These are phyloP conservation scores for Starmera quercuum DNA, from an alignment of 805 yeast genomes.

Conservation along the genomic window DNA sequence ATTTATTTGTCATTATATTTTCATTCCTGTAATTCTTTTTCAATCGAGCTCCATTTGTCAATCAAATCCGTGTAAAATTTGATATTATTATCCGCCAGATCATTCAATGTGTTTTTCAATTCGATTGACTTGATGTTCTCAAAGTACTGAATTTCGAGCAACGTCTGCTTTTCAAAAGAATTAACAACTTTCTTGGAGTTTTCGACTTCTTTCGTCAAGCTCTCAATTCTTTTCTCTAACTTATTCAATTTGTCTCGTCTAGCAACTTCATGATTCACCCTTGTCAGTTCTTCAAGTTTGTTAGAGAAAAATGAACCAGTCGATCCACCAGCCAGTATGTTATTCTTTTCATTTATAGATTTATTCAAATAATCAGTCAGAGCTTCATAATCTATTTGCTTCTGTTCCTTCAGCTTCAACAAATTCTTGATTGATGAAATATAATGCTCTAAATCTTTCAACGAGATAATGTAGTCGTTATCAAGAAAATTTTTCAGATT, in stretches of 20 bases:
- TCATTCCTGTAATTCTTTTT: constrained; percentile 21
- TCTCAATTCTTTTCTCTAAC: constrained; percentile 40
- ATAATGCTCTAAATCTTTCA: constrained; percentile 84
- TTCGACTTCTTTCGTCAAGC: constrained; percentile 41
- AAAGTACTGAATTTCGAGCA: constrained; percentile 56
- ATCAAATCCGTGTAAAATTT: constrained; percentile 62
- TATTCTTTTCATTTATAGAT: constrained; percentile 58
- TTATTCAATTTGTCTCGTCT: constrained; percentile 45
- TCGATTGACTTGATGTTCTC: constrained; percentile 76
- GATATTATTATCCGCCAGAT: constrained; percentile 72
- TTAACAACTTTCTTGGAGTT: constrained; percentile 43
- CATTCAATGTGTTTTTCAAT: constrained; percentile 59
- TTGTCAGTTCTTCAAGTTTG: constrained; percentile 55
- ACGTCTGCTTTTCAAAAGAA: constrained; percentile 47
- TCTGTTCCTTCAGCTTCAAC: constrained; percentile 81
- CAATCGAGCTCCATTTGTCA: constrained; percentile 63
- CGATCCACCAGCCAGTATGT: constrained; percentile 42
- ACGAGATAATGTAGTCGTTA: constrained; percentile 70
- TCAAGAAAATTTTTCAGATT: constrained; percentile 51
- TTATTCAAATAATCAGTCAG: constrained; percentile 70
- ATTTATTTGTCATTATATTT: not conserved
- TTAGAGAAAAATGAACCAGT: constrained; percentile 40
- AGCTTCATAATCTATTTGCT: constrained; percentile 86
- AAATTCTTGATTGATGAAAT: constrained; percentile 56
- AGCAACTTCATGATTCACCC: constrained; percentile 51